Evolutionary conservation across 139 green algal species (phyloP).

Genomic region (Chlamydomonas incerta): DNA sequence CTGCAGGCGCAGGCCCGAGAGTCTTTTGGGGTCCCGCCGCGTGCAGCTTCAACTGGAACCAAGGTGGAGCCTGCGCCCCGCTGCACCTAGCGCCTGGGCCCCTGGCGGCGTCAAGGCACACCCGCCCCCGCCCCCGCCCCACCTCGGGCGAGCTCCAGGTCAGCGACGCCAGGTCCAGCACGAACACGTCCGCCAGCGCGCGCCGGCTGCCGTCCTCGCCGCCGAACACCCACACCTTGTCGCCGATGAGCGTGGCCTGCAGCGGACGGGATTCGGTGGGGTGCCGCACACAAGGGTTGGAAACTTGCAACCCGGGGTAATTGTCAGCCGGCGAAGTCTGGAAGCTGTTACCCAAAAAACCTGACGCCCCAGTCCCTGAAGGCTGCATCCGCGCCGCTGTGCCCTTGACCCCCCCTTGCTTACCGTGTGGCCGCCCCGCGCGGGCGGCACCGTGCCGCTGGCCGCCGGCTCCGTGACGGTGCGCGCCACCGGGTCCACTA

Average conservation of each 20-base stretch:
- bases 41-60: too few species aligned
- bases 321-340: too few species aligned
- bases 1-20: conserved; percentile 4
- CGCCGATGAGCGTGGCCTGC: conserved; percentile 74
- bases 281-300: too few species aligned
- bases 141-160: conserved; percentile 53
- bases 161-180: conserved; percentile 77
- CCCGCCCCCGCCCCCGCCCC: background rate
- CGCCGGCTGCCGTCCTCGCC: conserved; percentile 82
- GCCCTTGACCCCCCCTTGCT: too few species aligned
- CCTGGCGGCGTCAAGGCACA: too few species aligned
- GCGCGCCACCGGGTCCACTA: conserved; percentile 67
- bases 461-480: conserved; percentile 45
- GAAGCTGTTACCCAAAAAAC: too few species aligned
- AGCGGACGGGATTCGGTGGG: too few species aligned
- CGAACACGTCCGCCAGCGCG: conserved; percentile 74
- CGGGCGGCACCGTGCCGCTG: conserved; percentile 53
- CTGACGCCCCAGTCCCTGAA: too few species aligned
- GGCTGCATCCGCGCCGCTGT: too few species aligned
- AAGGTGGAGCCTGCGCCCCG: too few species aligned
- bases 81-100: too few species aligned
- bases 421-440: conserved; percentile 83
- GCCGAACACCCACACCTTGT: conserved; percentile 84
- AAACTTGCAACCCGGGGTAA: too few species aligned
- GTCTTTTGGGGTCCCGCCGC: background rate